Conservation (phyloP, 768 basidiomycete genomes). For the Suillus luteus region DNA sequence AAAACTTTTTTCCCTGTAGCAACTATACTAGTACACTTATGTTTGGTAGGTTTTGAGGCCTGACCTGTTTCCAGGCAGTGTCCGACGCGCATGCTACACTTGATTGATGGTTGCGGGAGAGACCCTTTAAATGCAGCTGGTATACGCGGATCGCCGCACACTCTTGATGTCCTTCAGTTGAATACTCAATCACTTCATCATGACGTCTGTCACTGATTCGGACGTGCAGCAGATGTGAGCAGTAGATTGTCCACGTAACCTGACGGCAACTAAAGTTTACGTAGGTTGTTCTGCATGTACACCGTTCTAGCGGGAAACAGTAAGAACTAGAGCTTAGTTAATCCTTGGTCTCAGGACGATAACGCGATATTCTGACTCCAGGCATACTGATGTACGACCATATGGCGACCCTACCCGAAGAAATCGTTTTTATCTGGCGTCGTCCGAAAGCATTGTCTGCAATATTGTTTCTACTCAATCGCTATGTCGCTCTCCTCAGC, state of each 20-base stretch:
- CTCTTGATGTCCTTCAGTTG: not conserved
- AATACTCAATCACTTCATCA: not conserved
- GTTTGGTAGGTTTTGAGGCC: too few relatives aligned
- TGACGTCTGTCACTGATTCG: not conserved
- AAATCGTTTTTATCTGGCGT: not conserved
- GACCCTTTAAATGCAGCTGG: not conserved
- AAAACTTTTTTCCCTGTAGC: too few relatives aligned
- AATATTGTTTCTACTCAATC: not conserved
- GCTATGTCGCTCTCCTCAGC: not conserved
- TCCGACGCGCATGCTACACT: not conserved
- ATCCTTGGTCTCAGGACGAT: not conserved
- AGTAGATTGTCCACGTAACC: not conserved
- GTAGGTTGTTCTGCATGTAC: not conserved
- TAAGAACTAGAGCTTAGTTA: not conserved
- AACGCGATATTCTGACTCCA: not conserved
- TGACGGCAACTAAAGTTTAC: not conserved
- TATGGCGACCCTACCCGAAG: not conserved
- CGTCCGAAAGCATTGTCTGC: not conserved
- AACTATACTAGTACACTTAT: too few relatives aligned
- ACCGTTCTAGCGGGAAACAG: not conserved
- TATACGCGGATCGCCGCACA: not conserved
- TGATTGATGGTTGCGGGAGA: not conserved
- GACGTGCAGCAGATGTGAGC: not conserved
- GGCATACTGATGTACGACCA: not conserved
- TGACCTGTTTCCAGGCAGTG: not conserved